These are phyloP conservation scores for Russula vinacea DNA, from an alignment of 768 basidiomycete species.

Conservation along the genomic window DNA sequence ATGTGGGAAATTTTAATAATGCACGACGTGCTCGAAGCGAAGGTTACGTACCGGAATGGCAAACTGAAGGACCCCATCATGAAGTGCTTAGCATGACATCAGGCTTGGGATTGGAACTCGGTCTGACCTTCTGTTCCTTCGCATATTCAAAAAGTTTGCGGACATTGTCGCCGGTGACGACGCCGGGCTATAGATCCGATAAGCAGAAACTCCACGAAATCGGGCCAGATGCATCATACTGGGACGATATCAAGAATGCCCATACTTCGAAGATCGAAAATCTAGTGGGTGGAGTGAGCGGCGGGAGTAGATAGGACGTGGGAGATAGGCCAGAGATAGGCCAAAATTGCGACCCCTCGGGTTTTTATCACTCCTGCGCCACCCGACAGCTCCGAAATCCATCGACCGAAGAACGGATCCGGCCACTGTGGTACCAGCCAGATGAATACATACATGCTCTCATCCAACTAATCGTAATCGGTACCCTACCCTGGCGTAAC, in stretches of 20 bases:
- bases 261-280: constrained; percentile 43
- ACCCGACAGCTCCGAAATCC: constrained; percentile 23
- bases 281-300: not conserved
- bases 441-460: not conserved
- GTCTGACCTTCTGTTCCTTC: constrained; percentile 70
- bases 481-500: constrained; percentile 12
- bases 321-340: constrained; percentile 10
- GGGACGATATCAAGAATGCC: constrained; percentile 83
- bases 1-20: constrained; percentile 20
- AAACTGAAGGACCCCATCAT: constrained; percentile 47
- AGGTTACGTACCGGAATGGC: constrained; percentile 71
- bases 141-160: constrained; percentile 96
- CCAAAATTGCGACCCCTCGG: constrained; percentile 6
- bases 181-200: constrained; percentile 64
- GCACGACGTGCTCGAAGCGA: not conserved
- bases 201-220: constrained; percentile 1
- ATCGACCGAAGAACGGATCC: constrained; percentile 16
- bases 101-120: constrained; percentile 31
- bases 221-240: constrained; percentile 43
- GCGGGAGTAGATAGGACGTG: constrained; percentile 3
- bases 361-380: constrained; percentile 19
- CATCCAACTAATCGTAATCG: not conserved
- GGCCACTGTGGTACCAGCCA: constrained; percentile 6
- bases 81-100: constrained; percentile 20
- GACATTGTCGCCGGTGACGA: constrained; percentile 92